A percentile compares a stretch with the other conserved stretches of the same genome.
phyloP scores from a whole-genome alignment of 2,329 filamentous ascomycete genomes.

The Ceratocystis cubensis region DNA sequence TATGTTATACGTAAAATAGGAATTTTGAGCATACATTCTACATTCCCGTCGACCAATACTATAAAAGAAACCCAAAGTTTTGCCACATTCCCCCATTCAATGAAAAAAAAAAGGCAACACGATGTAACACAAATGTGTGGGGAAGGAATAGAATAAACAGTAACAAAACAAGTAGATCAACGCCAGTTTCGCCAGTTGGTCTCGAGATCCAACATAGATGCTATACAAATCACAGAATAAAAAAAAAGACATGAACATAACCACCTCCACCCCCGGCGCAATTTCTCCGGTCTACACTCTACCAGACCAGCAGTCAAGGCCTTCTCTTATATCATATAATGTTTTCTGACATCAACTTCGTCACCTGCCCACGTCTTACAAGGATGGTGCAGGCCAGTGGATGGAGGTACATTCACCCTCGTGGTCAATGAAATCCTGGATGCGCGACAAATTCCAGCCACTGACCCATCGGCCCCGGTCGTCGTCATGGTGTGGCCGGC shows the following conservation, averaged over 20 bases:
- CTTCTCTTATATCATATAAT: background rate
- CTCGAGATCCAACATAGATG: slow-evolving; percentile 5
- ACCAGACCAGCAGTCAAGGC: too few species aligned
- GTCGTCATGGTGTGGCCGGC: slow-evolving; percentile 29
- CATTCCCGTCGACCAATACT: too few species aligned
- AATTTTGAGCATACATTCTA: too few species aligned
- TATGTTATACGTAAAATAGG: too few species aligned
- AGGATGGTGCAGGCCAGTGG: slow-evolving; percentile 26
- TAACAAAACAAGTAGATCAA: slow-evolving; percentile 8
- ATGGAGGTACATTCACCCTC: slow-evolving; percentile 29
- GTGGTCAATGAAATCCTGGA: slow-evolving; percentile 29
- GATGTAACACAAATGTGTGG: background rate
- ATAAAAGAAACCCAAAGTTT: background rate
- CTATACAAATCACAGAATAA: slow-evolving; percentile 1
- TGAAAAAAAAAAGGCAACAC: background rate
- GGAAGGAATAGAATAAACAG: background rate
- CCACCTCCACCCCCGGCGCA: background rate
- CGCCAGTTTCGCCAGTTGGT: slow-evolving; percentile 9
- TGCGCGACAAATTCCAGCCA: slow-evolving; percentile 34
- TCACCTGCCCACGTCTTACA: background rate
- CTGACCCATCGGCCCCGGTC: slow-evolving; percentile 29
- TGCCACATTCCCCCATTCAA: background rate
- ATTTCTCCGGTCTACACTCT: too few species aligned
- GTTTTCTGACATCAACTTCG: background rate
- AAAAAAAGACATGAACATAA: slow-evolving; percentile 9